Conservation (phyloP, 2,329 filamentous ascomycete species). For the Aspergillus fructus region DNA sequence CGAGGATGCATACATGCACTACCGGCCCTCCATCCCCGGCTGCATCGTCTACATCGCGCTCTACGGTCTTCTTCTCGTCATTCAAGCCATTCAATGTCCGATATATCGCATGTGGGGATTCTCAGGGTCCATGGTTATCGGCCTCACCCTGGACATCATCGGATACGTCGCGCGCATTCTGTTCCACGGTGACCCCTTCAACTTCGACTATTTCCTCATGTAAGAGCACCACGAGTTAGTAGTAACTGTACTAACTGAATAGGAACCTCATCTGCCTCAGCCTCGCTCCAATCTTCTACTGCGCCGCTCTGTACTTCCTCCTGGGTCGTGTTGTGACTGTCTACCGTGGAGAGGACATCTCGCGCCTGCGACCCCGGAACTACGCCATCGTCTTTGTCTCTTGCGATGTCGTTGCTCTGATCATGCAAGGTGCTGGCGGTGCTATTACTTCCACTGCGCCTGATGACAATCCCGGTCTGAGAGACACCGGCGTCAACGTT, state of each 20-base stretch:
- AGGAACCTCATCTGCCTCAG: conserved; percentile 64
- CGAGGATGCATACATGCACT: conserved; percentile 48
- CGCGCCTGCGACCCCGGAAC: conserved; percentile 32
- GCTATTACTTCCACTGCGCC: conserved; percentile 11
- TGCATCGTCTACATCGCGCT: conserved; percentile 55
- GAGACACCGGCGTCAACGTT: conserved; percentile 54
- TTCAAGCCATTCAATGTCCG: conserved; percentile 50
- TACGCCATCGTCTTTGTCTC: conserved; percentile 55
- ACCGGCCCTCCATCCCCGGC: conserved; percentile 53
- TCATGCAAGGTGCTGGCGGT: conserved; percentile 58
- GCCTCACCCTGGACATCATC: conserved; percentile 57
- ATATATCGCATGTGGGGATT: conserved; percentile 2
- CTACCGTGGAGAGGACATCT: conserved; percentile 30
- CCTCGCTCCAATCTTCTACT: conserved; percentile 63
- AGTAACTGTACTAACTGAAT: not conserved
- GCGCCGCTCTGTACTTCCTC: conserved; percentile 62
- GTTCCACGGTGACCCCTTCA: conserved; percentile 53
- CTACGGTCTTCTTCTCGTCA: conserved; percentile 45
- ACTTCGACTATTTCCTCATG: conserved; percentile 43
- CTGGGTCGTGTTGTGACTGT: conserved; percentile 44
- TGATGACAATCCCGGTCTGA: not conserved
- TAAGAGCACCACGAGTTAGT: conserved; percentile 20
- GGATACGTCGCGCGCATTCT: conserved; percentile 61
- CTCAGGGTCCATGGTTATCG: conserved; percentile 49
- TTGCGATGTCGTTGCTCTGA: conserved; percentile 60